Percentiles rank a stretch among this genome's conserved stretches.
These are phyloP conservation scores for Apiospora saccharicola DNA, from an alignment of 2,329 filamentous ascomycete genomes.

Conservation along the genomic window DNA sequence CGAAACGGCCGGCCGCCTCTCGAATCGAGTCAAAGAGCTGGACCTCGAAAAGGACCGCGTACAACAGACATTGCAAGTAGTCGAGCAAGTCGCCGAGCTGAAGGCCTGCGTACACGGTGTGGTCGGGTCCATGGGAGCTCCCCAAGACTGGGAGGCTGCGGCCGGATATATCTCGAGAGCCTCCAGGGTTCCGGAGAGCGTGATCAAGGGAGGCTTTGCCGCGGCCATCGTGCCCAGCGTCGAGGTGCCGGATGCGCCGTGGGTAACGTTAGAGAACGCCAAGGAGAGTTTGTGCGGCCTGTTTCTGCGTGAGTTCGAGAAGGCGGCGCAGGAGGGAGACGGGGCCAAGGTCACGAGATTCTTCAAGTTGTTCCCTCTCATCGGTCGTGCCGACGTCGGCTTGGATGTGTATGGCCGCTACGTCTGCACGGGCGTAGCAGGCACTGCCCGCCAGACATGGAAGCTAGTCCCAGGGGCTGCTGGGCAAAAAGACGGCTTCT, in stretches of 20 bases:
- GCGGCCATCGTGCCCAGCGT: slow-evolving; percentile 93
- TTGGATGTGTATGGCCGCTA: slow-evolving; percentile 95
- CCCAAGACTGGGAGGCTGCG: slow-evolving; percentile 98
- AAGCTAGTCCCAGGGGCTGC: slow-evolving; percentile 69
- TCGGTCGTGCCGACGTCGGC: slow-evolving; percentile 86
- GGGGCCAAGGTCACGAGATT: slow-evolving; percentile 91
- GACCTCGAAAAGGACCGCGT: slow-evolving; percentile 93
- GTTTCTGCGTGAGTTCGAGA: slow-evolving; percentile 95
- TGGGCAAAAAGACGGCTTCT: slow-evolving; percentile 78
- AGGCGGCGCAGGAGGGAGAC: slow-evolving; percentile 85
- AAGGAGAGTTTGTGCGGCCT: slow-evolving; percentile 89
- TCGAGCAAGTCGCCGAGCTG: slow-evolving; percentile 95
- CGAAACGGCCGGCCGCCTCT: slow-evolving; percentile 84
- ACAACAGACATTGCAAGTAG: slow-evolving; percentile 87
- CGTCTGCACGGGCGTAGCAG: slow-evolving; percentile 93
- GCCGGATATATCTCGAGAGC: slow-evolving; percentile 88
- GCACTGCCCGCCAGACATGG: slow-evolving; percentile 80
- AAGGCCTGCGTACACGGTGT: slow-evolving; percentile 96
- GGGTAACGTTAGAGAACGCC: slow-evolving; percentile 84
- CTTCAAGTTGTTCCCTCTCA: slow-evolving; percentile 97
- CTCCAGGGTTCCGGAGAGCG: slow-evolving; percentile 78
- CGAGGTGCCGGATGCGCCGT: slow-evolving; percentile 91
- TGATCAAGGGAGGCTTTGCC: slow-evolving; percentile 85
- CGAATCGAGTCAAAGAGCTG: slow-evolving; percentile 83
- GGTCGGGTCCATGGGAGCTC: slow-evolving; percentile 93